Percentiles rank a stretch among this genome's conserved stretches.
Conservation (phyloP, 805 yeast species). For the Candida krabiensis region DNA sequence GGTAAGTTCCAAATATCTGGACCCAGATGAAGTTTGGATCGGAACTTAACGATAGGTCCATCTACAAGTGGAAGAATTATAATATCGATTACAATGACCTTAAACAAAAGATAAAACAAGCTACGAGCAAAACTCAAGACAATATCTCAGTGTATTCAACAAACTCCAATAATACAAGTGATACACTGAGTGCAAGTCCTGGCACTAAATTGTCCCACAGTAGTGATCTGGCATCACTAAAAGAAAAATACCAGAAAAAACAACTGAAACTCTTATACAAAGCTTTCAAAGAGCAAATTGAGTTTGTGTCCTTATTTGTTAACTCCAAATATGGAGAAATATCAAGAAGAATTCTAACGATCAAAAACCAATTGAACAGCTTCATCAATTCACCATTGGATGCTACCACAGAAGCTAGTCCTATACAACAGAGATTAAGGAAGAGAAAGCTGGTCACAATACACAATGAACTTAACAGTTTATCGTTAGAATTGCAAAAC, state of each 20-base stretch:
- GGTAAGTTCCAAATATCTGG: too few species aligned
- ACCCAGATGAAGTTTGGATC: conserved; percentile 93
- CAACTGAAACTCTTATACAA: conserved; percentile 36
- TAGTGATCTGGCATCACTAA: conserved; percentile 2
- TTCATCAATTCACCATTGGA: conserved; percentile 21
- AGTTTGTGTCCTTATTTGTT: conserved; percentile 61
- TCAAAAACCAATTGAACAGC: conserved; percentile 26
- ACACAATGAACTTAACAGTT: conserved; percentile 40
- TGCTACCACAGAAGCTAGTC: conserved; percentile 3
- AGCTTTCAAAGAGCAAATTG: conserved; percentile 58
- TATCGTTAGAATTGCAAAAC: conserved; percentile 56
- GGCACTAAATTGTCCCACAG: conserved; percentile 4
- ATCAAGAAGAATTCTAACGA: conserved; percentile 42
- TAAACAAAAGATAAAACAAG: conserved; percentile 60
- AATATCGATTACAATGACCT: conserved; percentile 82
- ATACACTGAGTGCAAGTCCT: conserved; percentile 6
- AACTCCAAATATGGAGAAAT: conserved; percentile 69
- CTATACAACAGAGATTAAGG: conserved; percentile 20
- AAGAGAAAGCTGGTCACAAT: conserved; percentile 24
- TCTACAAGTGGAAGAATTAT: conserved; percentile 85
- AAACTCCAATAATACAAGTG: conserved; percentile 14
- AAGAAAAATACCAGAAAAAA: conserved; percentile 22
- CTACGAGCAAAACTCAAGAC: conserved; percentile 40
- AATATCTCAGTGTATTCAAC: conserved; percentile 14
- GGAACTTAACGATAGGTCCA: conserved; percentile 69